A percentile compares a stretch with the other conserved stretches of the same genome.
These are phyloP conservation scores for Heritiera fomes DNA, from an alignment of 345 rosid species.

Conservation along the genomic window DNA sequence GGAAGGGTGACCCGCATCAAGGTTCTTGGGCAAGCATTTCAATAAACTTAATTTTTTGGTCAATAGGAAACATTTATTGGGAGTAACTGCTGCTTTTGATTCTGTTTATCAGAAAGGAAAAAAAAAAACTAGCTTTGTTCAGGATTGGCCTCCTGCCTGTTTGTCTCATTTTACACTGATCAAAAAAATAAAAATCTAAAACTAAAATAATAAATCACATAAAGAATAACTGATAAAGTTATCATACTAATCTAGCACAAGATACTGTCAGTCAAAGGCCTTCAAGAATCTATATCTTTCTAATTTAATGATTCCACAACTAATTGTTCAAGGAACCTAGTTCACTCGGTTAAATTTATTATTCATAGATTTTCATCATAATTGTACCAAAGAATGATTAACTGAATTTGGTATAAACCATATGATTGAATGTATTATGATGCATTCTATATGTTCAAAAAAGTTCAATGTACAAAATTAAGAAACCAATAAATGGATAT, in stretches of 20 bases:
- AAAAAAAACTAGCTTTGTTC: background rate
- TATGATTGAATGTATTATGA: background rate
- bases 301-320: background rate
- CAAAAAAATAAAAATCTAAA: background rate
- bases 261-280: background rate
- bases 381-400: background rate
- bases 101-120: background rate
- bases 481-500: background rate
- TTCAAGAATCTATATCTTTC: background rate
- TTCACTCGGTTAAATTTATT: background rate
- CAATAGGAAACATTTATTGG: background rate
- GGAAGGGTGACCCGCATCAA: background rate
- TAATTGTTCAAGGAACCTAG: background rate
- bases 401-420: background rate
- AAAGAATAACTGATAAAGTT: background rate
- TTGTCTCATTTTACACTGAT: background rate
- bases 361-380: background rate
- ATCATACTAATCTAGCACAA: slow-evolving; percentile 12
- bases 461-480: background rate
- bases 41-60: background rate
- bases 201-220: background rate
- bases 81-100: background rate
- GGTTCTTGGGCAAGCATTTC: background rate
- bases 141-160: background rate
- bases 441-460: background rate